Conservation (phyloP, 129 eudicot species). For the Artemisia tridentata region DNA sequence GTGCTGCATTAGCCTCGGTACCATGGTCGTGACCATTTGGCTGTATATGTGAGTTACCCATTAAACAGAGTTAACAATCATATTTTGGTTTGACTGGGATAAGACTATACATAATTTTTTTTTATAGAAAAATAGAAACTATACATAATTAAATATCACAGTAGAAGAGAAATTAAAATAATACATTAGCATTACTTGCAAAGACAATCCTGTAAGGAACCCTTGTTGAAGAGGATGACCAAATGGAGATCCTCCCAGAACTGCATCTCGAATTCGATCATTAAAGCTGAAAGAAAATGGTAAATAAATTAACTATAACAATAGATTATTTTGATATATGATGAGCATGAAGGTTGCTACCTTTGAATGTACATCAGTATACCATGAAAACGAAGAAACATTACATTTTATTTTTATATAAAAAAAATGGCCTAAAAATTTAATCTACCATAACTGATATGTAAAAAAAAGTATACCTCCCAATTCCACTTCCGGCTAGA, state of each 20-base stretch:
- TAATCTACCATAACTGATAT: too few species aligned
- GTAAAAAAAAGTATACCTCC: constrained; percentile 50
- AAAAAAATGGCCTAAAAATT: too few species aligned
- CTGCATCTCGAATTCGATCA: constrained; percentile 90
- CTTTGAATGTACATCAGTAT: too few species aligned
- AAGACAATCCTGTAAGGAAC: constrained; percentile 73
- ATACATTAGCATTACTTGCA: constrained; percentile 63
- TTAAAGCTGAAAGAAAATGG: constrained; percentile 53
- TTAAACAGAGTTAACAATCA: not conserved
- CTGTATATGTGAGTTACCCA: constrained; percentile 37
- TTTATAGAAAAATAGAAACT: too few species aligned
- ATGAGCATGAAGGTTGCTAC: too few species aligned
- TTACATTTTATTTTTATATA: too few species aligned
- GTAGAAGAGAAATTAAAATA: constrained; percentile 11
- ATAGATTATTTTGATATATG: too few species aligned
- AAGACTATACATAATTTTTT: not conserved
- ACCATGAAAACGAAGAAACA: too few species aligned
- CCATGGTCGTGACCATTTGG: constrained; percentile 92
- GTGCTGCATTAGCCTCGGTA: constrained; percentile 51
- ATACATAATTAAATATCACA: not conserved
- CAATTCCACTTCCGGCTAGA: constrained; percentile 85
- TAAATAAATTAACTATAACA: not conserved
- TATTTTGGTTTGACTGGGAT: not conserved
- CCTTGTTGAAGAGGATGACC: constrained; percentile 97
- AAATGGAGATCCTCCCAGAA: constrained; percentile 93